Percentiles rank a stretch among this genome's conserved stretches.
phyloP scores from a whole-genome alignment of 2,329 filamentous ascomycete species.

The Pyrenophora seminiperda region DNA sequence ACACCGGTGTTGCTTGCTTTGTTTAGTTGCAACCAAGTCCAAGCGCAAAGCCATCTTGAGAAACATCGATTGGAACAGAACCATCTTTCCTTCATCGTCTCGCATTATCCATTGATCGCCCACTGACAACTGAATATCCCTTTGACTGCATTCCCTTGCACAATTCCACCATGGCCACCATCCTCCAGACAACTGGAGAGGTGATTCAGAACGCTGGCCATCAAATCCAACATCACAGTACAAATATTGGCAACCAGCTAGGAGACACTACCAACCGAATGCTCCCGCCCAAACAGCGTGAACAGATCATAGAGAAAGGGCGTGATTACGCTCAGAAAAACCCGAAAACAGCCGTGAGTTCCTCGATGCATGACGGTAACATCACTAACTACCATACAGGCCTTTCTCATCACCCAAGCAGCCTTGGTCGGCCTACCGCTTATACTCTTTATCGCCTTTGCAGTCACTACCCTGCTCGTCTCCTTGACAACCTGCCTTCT shows the following conservation, averaged over 20 bases:
- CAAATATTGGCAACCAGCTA: constrained; percentile 27
- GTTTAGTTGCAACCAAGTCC: not conserved
- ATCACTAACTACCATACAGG: constrained; percentile 51
- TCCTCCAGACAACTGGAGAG: constrained; percentile 33
- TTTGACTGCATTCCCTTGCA: not conserved
- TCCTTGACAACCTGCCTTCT: constrained; percentile 65
- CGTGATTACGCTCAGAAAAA: constrained; percentile 64
- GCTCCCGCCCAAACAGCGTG: constrained; percentile 66
- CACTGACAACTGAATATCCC: not conserved
- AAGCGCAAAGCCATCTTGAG: constrained; percentile 1
- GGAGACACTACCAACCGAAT: constrained; percentile 55
- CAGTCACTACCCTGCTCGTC: constrained; percentile 65
- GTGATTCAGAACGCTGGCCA: constrained; percentile 30
- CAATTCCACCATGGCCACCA: constrained; percentile 21
- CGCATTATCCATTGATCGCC: constrained; percentile 1
- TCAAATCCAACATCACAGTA: constrained; percentile 20
- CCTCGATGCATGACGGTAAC: not conserved
- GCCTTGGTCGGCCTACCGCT: constrained; percentile 70
- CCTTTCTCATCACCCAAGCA: constrained; percentile 69
- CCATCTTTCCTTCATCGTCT: not conserved
- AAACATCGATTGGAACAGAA: not conserved
- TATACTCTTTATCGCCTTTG: constrained; percentile 70
- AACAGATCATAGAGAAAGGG: constrained; percentile 60
- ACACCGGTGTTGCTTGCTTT: constrained; percentile 1
- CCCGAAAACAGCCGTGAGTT: constrained; percentile 70